Conservation (phyloP, 179 eudicot species). For the Silene noctiflora region DNA sequence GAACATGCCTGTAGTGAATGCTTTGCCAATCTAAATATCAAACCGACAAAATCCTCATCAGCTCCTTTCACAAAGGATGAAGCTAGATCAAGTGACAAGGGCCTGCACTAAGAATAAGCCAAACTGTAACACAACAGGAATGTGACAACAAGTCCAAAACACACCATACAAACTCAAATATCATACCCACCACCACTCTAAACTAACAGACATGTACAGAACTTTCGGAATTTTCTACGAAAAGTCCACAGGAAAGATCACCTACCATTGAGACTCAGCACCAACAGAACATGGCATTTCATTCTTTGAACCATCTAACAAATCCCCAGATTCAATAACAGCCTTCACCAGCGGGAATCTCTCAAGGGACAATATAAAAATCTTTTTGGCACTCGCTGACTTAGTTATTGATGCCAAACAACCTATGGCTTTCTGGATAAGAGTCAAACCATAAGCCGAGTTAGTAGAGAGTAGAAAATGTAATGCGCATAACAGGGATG, state of each 20-base stretch:
- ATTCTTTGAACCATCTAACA: constrained; percentile 28
- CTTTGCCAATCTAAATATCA: constrained; percentile 49
- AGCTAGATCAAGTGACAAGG: constrained; percentile 62
- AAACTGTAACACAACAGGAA: constrained; percentile 3
- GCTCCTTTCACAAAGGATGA: constrained; percentile 68
- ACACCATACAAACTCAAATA: background rate
- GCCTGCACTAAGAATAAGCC: constrained; percentile 38
- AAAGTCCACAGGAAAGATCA: constrained; percentile 11
- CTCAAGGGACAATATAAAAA: constrained; percentile 54
- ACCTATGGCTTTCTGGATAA: constrained; percentile 55
- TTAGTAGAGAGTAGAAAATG: constrained; percentile 14
- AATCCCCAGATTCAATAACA: constrained; percentile 34
- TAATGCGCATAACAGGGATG: background rate
- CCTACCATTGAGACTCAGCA: constrained; percentile 50
- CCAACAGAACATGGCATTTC: constrained; percentile 27
- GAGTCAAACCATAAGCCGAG: constrained; percentile 16
- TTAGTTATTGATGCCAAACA: constrained; percentile 65
- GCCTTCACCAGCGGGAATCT: constrained; percentile 41
- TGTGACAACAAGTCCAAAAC: background rate
- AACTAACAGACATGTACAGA: background rate
- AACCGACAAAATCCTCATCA: constrained; percentile 54
- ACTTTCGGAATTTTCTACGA: background rate
- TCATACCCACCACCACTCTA: constrained; percentile 4
- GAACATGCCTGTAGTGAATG: constrained; percentile 61
- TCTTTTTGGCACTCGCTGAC: constrained; percentile 44